Percentiles rank a stretch among this genome's conserved stretches.
These are phyloP conservation scores for Diaporthe citrichinensis DNA, from an alignment of 2,329 filamentous ascomycete species.

Conservation along the genomic window DNA sequence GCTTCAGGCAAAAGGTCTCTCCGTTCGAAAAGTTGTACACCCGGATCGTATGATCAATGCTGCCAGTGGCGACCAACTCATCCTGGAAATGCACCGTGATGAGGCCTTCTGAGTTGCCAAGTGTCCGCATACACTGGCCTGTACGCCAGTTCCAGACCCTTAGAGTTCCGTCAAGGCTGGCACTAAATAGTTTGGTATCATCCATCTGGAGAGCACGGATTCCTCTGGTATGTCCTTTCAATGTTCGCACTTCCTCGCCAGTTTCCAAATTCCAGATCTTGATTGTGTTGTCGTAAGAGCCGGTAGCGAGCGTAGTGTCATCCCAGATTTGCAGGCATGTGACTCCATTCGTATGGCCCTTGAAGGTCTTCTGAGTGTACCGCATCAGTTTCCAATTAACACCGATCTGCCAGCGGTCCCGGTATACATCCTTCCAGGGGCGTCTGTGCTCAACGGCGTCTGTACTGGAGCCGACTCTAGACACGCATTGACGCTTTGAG, in stretches of 20 bases:
- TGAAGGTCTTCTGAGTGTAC: slow-evolving; percentile 86
- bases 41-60: slow-evolving; percentile 89
- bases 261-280: slow-evolving; percentile 97
- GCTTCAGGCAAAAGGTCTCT: slow-evolving; percentile 82
- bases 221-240: slow-evolving; percentile 85
- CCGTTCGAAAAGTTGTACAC: slow-evolving; percentile 93
- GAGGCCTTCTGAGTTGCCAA: slow-evolving; percentile 85
- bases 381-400: slow-evolving; percentile 98
- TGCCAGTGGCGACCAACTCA: slow-evolving; percentile 88
- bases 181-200: slow-evolving; percentile 90
- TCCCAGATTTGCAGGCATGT: slow-evolving; percentile 76
- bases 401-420: slow-evolving; percentile 85
- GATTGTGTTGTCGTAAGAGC: slow-evolving; percentile 94
- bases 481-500: slow-evolving; percentile 52
- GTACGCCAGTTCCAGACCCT: slow-evolving; percentile 98
- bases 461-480: slow-evolving; percentile 42
- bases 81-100: slow-evolving; percentile 90
- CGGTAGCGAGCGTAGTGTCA: slow-evolving; percentile 91
- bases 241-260: slow-evolving; percentile 86
- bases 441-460: slow-evolving; percentile 54
- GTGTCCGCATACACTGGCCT: slow-evolving; percentile 86
- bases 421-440: slow-evolving; percentile 98
- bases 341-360: slow-evolving; percentile 88
- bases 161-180: slow-evolving; percentile 87
- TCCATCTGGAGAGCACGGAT: slow-evolving; percentile 95